Evolutionary conservation across 129 eudicot species (phyloP), one percentile per base, ranked within the genome.

Genomic region (Deinandra increscens): DNA sequence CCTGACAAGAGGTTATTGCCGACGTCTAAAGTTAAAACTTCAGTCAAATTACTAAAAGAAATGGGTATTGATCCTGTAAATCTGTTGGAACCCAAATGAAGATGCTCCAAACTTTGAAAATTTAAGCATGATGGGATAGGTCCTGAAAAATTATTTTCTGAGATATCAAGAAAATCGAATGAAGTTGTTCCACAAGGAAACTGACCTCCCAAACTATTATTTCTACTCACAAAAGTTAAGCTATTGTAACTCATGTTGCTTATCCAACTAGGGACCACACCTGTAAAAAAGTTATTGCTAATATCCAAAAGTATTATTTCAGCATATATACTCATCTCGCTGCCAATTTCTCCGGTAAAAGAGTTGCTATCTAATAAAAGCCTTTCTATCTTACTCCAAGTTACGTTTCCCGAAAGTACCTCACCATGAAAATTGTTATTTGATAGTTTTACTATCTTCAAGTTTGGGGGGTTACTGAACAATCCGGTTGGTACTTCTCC

Each of bases 401-500:
- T 77, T 14, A 50, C 34, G 39, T 12, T 48, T 15, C 64, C 36
- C 11, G 78, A 64, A 66, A 71, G 73, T 19, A 82, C 26, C 23
- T 60, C 20, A 9, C 86, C 86, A 9, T 68, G 64, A 39, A 82
- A 66, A 11, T 4, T 41, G 20, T 82, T 82, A 12, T 66, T 6
- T 8, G 86, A 82, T 6, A 82, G 53, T 34, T 41, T 33, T 38
- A 82, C 6, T 3, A 11, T 0, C 0, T 0, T 0, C 39, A 82
- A 60, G 2, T 0, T 0, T 5, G 0, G 3, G 41, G 38, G 9
- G 4, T 70, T 68, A 15, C 45, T 51, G 1, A 43, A 42, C 66
- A 82, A 56, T 4, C 19, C 8, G 4, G 9, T 9, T 29, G 86
- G 83, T 14, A 82, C 23, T 82, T 70, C 72, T 58, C 78, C 86